Evolutionary conservation across 768 basidiomycete species (phyloP), one percentile per base, ranked within the genome.

Genomic region (Daedalea quercina): DNA sequence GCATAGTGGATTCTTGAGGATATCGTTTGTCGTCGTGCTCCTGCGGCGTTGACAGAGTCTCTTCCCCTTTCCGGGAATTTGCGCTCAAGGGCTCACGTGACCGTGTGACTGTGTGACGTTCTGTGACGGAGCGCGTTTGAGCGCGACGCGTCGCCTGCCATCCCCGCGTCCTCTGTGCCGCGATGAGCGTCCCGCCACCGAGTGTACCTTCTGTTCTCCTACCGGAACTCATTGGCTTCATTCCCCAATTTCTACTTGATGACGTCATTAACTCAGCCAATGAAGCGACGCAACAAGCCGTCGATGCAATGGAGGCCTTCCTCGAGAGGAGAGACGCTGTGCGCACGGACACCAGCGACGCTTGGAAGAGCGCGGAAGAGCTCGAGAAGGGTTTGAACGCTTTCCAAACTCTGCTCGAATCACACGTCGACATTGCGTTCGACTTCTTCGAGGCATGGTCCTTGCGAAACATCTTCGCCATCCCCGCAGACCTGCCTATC

Each of bases 381-480:
- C 76, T 87, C 20, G 84, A 86, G 58, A 82, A 90, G 69, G 92
- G 91, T 1, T 69, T 93, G 1, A 85, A 90, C 47, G 78, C 88
- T 22, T 90, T 95, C 57, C 90, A 94, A 66, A 94, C 93, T 0
- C 76, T 94, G 42, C 76, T 96, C 13, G 90, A 94, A 63, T 82
- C 82, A 51, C 92, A 94, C 59, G 85, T 89, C 42, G 93, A 96
- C 63, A 78, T 90, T 43, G 93, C 92, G 0, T 90, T 94, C 54
- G 93, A 96, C 66, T 88, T 86, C 63, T 90, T 96, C 60, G 92
- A 93, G 69, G 85, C 84, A 0, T 95, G 93, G 92, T 84, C 82
- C 11, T 67, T 93, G 62, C 74, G 91, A 40, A 96, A 95, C 68
- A 87, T 93, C 52, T 95, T 95, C 61, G 79, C 82, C 48, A 76